Percentiles rank a stretch among this genome's conserved stretches.
Evolutionary conservation across 2,329 filamentous ascomycete genomes (phyloP).

Genomic region (Clonostachys rosea): DNA sequence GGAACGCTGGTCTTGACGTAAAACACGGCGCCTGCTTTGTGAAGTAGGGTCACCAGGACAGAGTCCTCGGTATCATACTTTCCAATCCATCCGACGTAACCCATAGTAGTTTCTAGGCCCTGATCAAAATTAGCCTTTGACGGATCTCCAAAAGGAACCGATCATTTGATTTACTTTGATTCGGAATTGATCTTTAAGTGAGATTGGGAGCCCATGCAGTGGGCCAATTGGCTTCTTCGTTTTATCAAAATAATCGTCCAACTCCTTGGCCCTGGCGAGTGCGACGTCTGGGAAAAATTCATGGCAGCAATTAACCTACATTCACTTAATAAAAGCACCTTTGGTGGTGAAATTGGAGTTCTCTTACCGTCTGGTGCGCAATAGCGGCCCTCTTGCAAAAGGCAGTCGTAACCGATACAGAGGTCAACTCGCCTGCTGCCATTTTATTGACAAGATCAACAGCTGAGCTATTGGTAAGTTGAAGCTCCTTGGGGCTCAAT

Average conservation of each 20-base stretch:
- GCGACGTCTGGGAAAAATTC: neutral
- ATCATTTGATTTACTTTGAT: too few species aligned
- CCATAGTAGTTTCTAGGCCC: slow-evolving; percentile 57
- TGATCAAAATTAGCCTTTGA: slow-evolving; percentile 20
- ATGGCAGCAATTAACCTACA: neutral
- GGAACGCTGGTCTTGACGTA: slow-evolving; percentile 55
- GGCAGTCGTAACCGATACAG: neutral
- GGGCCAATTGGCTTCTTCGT: slow-evolving; percentile 50
- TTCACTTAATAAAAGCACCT: neutral
- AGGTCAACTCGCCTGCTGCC: neutral
- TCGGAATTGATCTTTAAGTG: slow-evolving; percentile 70
- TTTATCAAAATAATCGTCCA: slow-evolving; percentile 44
- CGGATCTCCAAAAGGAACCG: too few species aligned
- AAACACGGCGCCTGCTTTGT: slow-evolving; percentile 44
- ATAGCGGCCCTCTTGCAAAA: neutral
- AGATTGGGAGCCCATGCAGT: slow-evolving; percentile 60
- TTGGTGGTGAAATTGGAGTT: neutral
- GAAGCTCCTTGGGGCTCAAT: slow-evolving; percentile 41
- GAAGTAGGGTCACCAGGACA: slow-evolving; percentile 32
- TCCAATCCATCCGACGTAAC: slow-evolving; percentile 58
- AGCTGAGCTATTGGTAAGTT: neutral
- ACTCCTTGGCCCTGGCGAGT: slow-evolving; percentile 2
- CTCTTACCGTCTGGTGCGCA: neutral
- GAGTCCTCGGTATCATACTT: slow-evolving; percentile 44
- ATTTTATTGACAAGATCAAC: neutral